Percentiles rank a stretch among this genome's conserved stretches.
Conservation (phyloP, 1,284 basidiomycete species). For the Inonotus obliquus region DNA sequence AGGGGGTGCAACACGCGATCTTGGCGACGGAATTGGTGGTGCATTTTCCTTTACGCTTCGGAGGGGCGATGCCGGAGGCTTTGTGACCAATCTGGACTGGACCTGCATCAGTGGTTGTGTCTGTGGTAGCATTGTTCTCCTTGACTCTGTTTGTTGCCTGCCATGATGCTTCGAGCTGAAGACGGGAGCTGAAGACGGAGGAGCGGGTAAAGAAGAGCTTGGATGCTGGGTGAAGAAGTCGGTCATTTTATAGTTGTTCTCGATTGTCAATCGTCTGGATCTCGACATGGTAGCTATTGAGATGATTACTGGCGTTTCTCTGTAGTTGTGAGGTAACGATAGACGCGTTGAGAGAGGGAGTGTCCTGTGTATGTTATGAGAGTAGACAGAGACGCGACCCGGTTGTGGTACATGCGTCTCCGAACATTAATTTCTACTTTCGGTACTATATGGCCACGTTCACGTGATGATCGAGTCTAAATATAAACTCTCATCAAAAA, state of each 20-base stretch:
- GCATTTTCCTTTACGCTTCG: constrained; percentile 16
- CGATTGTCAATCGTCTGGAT: neutral
- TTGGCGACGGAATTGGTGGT: neutral
- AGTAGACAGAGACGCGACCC: neutral
- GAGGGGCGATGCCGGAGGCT: neutral
- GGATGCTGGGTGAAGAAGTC: constrained; percentile 9
- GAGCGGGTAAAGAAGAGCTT: neutral
- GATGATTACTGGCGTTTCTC: too few relatives aligned
- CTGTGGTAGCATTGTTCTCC: neutral
- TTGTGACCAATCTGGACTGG: neutral
- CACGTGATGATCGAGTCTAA: neutral
- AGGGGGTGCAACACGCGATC: neutral
- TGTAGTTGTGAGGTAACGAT: neutral
- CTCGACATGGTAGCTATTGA: constrained; percentile 6
- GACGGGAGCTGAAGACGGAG: constrained; percentile 1
- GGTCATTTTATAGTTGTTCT: constrained; percentile 10
- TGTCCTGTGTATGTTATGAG: neutral
- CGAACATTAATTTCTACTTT: neutral
- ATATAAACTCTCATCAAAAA: too few relatives aligned
- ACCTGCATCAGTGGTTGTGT: neutral
- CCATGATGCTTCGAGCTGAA: neutral
- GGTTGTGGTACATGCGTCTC: neutral
- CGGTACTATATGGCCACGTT: neutral
- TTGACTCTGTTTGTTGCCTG: neutral
- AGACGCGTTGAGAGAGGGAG: too few relatives aligned